phyloP scores from a whole-genome alignment of 495 filamentous ascomycete species.

The Durotheca rogersii region DNA sequence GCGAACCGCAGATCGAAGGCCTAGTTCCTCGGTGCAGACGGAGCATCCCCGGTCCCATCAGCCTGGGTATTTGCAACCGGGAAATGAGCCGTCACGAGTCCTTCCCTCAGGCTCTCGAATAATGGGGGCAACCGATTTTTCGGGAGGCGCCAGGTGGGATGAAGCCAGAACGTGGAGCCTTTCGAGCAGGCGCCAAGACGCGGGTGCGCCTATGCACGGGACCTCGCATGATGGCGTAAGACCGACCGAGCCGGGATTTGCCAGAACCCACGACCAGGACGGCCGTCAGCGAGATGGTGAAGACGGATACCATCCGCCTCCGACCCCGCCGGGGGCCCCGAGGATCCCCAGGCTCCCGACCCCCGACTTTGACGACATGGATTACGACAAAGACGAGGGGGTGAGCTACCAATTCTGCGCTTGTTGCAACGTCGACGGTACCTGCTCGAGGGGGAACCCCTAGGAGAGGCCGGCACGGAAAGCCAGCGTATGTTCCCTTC shows the following conservation, averaged over 20 bases:
- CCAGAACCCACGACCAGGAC: background rate
- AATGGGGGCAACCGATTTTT: background rate
- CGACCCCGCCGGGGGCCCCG: constrained; percentile 25
- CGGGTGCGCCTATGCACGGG: too few species aligned
- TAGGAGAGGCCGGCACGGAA: too few species aligned
- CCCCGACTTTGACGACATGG: constrained; percentile 28
- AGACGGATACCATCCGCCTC: background rate
- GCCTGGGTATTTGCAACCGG: background rate
- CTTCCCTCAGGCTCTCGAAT: background rate
- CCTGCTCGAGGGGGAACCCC: too few species aligned
- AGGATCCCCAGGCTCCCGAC: constrained; percentile 33
- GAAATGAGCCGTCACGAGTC: background rate
- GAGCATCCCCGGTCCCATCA: background rate
- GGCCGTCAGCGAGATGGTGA: background rate
- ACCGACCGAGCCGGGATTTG: too few species aligned
- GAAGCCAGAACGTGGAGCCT: background rate
- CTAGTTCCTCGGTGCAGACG: background rate
- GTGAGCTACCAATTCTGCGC: constrained; percentile 20
- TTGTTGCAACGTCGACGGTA: too few species aligned
- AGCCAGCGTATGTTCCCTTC: too few species aligned
- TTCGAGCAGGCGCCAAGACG: too few species aligned
- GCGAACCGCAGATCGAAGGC: background rate
- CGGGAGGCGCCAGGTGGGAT: background rate
- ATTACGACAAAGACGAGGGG: background rate
- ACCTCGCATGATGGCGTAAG: too few species aligned